phyloP scores from a whole-genome alignment of 495 filamentous ascomycete genomes.

The Cryomyces minteri region DNA sequence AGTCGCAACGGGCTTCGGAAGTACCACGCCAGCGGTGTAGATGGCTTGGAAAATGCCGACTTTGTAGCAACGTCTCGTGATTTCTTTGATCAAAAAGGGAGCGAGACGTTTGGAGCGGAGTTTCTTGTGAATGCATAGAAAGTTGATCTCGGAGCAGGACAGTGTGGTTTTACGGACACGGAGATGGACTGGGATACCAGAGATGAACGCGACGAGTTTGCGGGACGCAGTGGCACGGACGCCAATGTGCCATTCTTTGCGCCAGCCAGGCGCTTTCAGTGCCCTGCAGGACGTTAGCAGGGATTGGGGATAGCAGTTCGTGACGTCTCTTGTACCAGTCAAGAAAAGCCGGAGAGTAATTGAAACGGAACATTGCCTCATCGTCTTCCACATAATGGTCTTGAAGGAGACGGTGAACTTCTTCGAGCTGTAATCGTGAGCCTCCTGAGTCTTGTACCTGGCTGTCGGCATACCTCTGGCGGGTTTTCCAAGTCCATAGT shows the following conservation, averaged over 20 bases:
- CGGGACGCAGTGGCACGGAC: constrained; percentile 59
- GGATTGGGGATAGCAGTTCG: background rate
- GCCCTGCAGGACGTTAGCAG: constrained; percentile 40
- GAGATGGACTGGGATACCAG: constrained; percentile 66
- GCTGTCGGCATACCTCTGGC: constrained; percentile 23
- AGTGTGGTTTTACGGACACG: constrained; percentile 60
- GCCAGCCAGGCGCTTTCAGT: constrained; percentile 88
- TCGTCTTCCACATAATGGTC: constrained; percentile 95
- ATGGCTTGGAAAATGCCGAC: constrained; percentile 80
- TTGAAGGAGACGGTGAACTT: constrained; percentile 74
- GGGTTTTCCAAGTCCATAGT: constrained; percentile 67
- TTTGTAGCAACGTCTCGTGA: constrained; percentile 76
- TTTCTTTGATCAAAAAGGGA: constrained; percentile 89
- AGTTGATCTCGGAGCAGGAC: constrained; percentile 83
- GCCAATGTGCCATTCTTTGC: constrained; percentile 86
- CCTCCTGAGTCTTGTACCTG: constrained; percentile 7
- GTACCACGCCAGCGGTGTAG: constrained; percentile 78
- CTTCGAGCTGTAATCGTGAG: constrained; percentile 31
- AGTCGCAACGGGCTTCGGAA: constrained; percentile 79
- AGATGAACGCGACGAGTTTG: constrained; percentile 88
- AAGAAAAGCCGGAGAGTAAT: constrained; percentile 75
- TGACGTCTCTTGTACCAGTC: constrained; percentile 44
- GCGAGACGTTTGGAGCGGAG: constrained; percentile 80
- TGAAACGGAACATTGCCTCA: constrained; percentile 92
- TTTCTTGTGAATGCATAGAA: constrained; percentile 95